Evolutionary conservation across 164 flowering plant genomes (phyloP), one percentile per base, ranked within the genome.

Genomic region (Hamamelis virginiana): DNA sequence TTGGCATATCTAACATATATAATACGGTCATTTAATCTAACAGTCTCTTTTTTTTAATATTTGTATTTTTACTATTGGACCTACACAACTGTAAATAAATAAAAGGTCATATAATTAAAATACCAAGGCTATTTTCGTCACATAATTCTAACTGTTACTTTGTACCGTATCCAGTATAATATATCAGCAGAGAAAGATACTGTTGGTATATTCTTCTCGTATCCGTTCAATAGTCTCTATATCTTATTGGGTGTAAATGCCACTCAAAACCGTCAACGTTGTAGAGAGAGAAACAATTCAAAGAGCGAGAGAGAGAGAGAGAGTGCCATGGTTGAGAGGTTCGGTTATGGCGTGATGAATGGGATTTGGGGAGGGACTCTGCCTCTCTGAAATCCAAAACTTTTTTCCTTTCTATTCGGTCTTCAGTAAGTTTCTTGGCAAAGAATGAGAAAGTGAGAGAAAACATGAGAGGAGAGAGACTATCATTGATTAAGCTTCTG

Each of bases 301-400:
- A 33, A 43, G 46, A 51, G 46, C 22, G 67, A 44, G 65, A 59
- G 60, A 45, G n/a, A 62, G 63, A 53, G 38, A 59, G 58, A 22
- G 14, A 22, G 59, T 74, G 77, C 76, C 65, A 83, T 85, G 90
- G 69, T 79, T 75, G 72, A 22, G 55, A 58, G 78, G 47, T 72
- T 71, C 41, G 64, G 58, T 60, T 41, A 86, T 81, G 87, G 80
- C 41, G 70, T 84, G 79, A 81, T 64, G 66, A 75, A 51, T 64
- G 78, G 80, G 78, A 33, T 76, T 79, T 80, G 74, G 82, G 77
- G 84, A 83, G 85, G 80, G 75, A 61, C 57, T 65, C 56, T 52
- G 75, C 80, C 78, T 80, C 83, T 69, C 77, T 80, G 74, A 80
- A 68, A 73, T 67, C 73, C 18, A n/a, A 16, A 33, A 12, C 70